A percentile compares a stretch with the other conserved stretches of the same genome.
Conservation (phyloP, 1,139 yeast genomes). For the Hemisphaericaspora subhashii region DNA sequence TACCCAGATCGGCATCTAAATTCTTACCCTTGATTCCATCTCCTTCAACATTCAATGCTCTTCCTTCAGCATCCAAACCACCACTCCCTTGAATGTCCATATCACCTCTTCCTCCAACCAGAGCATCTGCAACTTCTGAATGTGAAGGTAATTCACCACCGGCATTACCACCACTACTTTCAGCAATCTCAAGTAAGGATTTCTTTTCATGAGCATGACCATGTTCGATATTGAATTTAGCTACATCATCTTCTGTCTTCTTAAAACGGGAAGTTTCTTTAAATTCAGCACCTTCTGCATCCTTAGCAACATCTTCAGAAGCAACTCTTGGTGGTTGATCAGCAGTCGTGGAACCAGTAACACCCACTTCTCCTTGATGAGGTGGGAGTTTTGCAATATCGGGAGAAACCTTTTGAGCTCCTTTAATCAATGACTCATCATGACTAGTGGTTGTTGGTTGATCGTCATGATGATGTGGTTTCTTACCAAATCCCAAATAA, state of each 20-base stretch:
- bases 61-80: too few species aligned
- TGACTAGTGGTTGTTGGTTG: not conserved
- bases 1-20: not conserved
- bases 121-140: not conserved
- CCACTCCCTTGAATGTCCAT: not conserved
- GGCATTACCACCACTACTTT: conserved; percentile 22
- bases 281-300: conserved; percentile 10
- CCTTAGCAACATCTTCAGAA: not conserved
- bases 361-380: conserved; percentile 7
- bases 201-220: conserved; percentile 25
- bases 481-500: not conserved
- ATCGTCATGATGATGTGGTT: too few species aligned
- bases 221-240: conserved; percentile 29
- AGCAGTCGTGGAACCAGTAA: not conserved
- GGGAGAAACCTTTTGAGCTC: conserved; percentile 6
- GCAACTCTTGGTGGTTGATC: conserved; percentile 1
- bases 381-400: conserved; percentile 3
- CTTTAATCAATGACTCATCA: conserved; percentile 8
- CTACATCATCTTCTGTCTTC: conserved; percentile 25
- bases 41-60: too few species aligned
- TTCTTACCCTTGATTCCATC: not conserved
- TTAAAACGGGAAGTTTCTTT: conserved; percentile 10
- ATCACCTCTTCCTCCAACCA: not conserved
- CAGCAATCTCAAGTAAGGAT: conserved; percentile 32
- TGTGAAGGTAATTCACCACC: conserved; percentile 21